A percentile compares a stretch with the other conserved stretches of the same genome.
Evolutionary conservation across 306 rosid genomes (phyloP).

Genomic region (Argentina anserina): DNA sequence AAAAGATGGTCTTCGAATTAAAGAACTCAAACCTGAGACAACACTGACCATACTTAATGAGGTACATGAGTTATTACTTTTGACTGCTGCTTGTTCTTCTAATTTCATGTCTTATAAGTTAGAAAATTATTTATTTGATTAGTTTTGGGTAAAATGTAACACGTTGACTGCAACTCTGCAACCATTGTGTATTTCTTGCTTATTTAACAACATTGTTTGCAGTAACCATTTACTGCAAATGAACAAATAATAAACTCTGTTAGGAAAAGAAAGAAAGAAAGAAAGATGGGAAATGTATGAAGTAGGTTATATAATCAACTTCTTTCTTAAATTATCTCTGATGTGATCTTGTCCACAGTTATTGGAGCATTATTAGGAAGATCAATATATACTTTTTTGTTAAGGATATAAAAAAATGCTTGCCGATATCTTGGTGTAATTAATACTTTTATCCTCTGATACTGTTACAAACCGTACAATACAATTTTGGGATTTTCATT

Average conservation of each 20-base stretch:
- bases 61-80: constrained; percentile 45
- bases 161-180: neutral
- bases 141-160: neutral
- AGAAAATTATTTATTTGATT: neutral
- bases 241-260: neutral
- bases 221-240: neutral
- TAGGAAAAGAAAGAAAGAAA: neutral
- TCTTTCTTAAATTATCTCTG: neutral
- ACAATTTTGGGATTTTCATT: neutral
- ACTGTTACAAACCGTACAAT: too few species aligned
- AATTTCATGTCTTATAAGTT: neutral
- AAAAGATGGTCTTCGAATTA: constrained; percentile 73
- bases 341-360: neutral
- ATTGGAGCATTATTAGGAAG: neutral
- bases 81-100: constrained; percentile 5
- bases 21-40: constrained; percentile 88
- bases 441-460: neutral
- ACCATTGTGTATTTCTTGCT: neutral
- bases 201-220: neutral
- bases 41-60: constrained; percentile 72
- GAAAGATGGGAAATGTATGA: neutral
- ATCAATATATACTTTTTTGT: neutral
- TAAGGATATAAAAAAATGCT: neutral
- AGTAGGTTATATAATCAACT: neutral
- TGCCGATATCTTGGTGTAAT: neutral